Evolutionary conservation across 305 asterid genomes (phyloP).

Genomic region (Fraxinus velutina): DNA sequence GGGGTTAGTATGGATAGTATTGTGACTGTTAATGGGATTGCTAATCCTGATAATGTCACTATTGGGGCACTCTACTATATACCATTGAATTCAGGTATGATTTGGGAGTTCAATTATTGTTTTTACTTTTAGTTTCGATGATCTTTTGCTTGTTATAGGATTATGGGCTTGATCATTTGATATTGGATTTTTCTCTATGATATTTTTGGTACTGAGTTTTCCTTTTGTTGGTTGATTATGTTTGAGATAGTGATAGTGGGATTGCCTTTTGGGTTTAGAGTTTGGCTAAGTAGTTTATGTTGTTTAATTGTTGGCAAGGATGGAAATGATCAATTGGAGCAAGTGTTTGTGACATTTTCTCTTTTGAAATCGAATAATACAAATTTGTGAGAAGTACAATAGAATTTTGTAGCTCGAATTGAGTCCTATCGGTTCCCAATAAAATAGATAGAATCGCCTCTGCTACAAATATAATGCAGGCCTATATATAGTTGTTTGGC

Average conservation of each 20-base stretch:
- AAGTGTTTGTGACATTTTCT: neutral
- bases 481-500: neutral
- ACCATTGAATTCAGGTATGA: constrained; percentile 78
- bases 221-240: constrained; percentile 1
- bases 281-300: neutral
- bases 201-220: constrained; percentile 15
- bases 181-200: constrained; percentile 2
- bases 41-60: constrained; percentile 80
- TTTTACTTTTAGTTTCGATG: neutral
- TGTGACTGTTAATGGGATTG: constrained; percentile 65
- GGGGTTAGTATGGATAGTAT: constrained; percentile 97
- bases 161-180: constrained; percentile 16
- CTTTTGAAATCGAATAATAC: neutral
- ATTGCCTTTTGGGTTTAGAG: neutral
- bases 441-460: neutral
- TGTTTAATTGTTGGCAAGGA: constrained; percentile 7
- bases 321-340: neutral
- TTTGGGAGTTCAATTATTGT: neutral
- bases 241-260: neutral
- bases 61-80: constrained; percentile 71
- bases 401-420: neutral
- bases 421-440: neutral
- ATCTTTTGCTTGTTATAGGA: constrained; percentile 4
- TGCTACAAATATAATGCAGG: neutral
- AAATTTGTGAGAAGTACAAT: neutral